These are phyloP conservation scores for Evernia prunastri DNA, from an alignment of 495 filamentous ascomycete genomes.

Conservation along the genomic window DNA sequence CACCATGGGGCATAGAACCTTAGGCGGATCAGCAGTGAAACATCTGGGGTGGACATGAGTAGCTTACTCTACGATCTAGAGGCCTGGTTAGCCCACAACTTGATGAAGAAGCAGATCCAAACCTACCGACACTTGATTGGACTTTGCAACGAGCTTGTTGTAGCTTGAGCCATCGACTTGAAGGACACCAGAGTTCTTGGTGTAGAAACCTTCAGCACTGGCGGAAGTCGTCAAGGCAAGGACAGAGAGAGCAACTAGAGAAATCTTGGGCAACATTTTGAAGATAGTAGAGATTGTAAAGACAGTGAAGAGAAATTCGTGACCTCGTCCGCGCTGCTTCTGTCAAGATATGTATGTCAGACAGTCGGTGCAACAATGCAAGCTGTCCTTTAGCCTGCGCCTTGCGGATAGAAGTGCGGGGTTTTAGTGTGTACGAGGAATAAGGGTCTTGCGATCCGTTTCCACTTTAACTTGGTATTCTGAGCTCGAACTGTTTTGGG, in stretches of 20 bases:
- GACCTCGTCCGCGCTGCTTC: neutral
- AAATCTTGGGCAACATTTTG: slow-evolving; percentile 17
- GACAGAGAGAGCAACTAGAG: slow-evolving; percentile 15
- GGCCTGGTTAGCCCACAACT: slow-evolving; percentile 22
- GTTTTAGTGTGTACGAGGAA: slow-evolving; percentile 8
- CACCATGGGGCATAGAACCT: slow-evolving; percentile 97
- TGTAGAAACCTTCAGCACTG: slow-evolving; percentile 64
- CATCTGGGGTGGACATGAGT: slow-evolving; percentile 7
- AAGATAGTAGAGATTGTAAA: neutral
- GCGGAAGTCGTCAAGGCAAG: slow-evolving; percentile 10
- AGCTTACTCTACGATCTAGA: slow-evolving; percentile 63
- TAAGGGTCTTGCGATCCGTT: too few species aligned
- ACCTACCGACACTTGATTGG: slow-evolving; percentile 85
- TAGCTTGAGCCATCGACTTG: slow-evolving; percentile 82
- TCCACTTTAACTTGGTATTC: too few species aligned
- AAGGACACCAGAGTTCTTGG: slow-evolving; percentile 79
- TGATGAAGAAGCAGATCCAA: neutral
- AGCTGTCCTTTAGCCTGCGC: slow-evolving; percentile 27
- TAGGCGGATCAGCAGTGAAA: slow-evolving; percentile 28
- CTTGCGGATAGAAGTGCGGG: slow-evolving; percentile 18
- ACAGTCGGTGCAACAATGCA: neutral
- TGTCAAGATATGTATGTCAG: neutral
- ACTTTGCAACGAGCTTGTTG: slow-evolving; percentile 75
- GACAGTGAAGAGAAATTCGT: neutral
- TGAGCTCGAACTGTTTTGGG: too few species aligned